Evolutionary conservation across 768 basidiomycete species (phyloP), one percentile per base, ranked within the genome.

Genomic region (Naganishia vishniacii): DNA sequence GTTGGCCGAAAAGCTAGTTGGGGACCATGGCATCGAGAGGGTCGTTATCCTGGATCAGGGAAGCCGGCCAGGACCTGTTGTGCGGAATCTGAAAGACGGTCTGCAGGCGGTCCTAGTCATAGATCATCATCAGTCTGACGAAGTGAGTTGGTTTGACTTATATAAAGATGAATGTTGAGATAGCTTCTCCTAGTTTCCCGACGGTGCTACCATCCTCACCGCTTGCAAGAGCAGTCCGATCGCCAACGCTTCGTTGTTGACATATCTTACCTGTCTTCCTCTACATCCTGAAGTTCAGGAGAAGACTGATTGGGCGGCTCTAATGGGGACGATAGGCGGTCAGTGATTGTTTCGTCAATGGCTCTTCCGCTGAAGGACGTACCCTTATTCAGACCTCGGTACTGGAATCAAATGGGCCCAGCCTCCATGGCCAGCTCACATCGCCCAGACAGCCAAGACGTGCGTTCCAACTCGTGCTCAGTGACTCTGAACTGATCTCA

Each of bases 21-120:
- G 48, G 28, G 65, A 69, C 3, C 65, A 70, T 37, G 70, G 69
- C 0, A 72, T 76, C 2, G 74, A 73, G 1, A 77, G 73, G 37
- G 71, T 78, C n/a, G 72, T 82, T 53, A 74, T 81, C 0, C 72
- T 81, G 29, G 82, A 82, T 73, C 81, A 82, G 70, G 82, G 81
- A 0, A 80, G 79, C 60, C 71, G 82, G 18, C 75, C 78, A 0
- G 80, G 80, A 2, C 72, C 79, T 0, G 59, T 80, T 1, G 69
- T 79, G n/a, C 34, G 62, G 48, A 63, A 63, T 45, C 18, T 63
- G 29, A 49, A 49, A 31, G 62, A 62, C n/a, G 70, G 45, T 23
- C 44, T 45, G 62, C 66, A 53, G 60, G 71, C 44, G n/a, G 69
- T 74, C 1, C 75, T 82, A 31, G 72, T 82, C 40, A 70, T 82